These are phyloP conservation scores for Trametes cingulata DNA, from an alignment of 768 basidiomycete species.

Conservation along the genomic window DNA sequence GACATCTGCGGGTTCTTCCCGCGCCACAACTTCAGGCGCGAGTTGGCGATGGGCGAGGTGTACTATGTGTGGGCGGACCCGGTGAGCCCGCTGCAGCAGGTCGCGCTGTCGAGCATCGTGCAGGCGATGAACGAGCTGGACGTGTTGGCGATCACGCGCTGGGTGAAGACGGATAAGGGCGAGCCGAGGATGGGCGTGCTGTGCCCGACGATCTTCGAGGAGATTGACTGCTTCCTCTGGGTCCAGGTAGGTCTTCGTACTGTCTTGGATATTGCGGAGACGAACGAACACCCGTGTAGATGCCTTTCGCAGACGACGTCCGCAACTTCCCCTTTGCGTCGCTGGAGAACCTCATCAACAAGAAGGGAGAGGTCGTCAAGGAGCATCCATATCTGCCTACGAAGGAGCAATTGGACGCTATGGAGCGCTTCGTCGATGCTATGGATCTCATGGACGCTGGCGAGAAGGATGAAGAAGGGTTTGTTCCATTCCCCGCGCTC, in stretches of 20 bases:
- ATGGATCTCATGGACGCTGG: constrained; percentile 85
- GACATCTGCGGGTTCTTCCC: constrained; percentile 87
- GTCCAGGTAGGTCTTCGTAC: constrained; percentile 55
- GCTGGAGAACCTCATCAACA: constrained; percentile 69
- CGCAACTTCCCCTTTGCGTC: constrained; percentile 86
- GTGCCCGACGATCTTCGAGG: constrained; percentile 56
- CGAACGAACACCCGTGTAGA: constrained; percentile 42
- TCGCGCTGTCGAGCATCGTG: constrained; percentile 84
- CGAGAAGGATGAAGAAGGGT: constrained; percentile 79
- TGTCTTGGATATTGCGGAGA: background rate
- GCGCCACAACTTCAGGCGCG: constrained; percentile 71
- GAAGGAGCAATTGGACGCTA: constrained; percentile 70
- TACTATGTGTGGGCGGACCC: constrained; percentile 84
- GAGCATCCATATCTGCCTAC: constrained; percentile 87
- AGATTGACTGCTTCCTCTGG: constrained; percentile 81
- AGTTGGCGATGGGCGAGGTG: constrained; percentile 81
- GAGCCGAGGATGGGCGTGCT: constrained; percentile 89
- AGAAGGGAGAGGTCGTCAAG: constrained; percentile 69
- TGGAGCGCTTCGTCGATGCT: constrained; percentile 85
- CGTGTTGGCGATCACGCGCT: constrained; percentile 78
- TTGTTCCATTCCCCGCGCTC: constrained; percentile 20
- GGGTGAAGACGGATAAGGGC: constrained; percentile 69
- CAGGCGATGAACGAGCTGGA: constrained; percentile 72
- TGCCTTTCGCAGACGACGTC: constrained; percentile 96
- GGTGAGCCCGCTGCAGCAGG: constrained; percentile 64